A percentile compares a stretch with the other conserved stretches of the same genome.
phyloP scores from a whole-genome alignment of 148 eudicot species.

The Spergularia marina region DNA sequence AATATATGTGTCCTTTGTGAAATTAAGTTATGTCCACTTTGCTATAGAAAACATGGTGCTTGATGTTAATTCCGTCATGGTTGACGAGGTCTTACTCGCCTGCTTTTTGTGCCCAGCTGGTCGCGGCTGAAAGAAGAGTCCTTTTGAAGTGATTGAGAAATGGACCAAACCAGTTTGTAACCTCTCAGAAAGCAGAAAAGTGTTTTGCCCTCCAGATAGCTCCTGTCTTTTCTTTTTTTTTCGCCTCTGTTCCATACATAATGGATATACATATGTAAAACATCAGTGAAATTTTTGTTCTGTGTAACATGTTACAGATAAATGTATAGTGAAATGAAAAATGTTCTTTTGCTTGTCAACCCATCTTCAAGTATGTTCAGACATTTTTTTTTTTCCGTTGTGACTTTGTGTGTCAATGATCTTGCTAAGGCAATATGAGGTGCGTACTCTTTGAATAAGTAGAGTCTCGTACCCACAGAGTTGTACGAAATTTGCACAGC shows the following conservation, averaged over 20 bases:
- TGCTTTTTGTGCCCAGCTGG: neutral
- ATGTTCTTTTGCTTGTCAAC: too few relatives aligned
- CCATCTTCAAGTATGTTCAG: too few relatives aligned
- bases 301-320: constrained; percentile 6
- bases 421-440: too few relatives aligned
- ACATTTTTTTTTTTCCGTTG: too few relatives aligned
- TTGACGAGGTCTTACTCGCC: neutral
- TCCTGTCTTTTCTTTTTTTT: neutral
- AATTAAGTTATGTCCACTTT: neutral
- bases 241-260: neutral
- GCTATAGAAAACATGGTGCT: neutral
- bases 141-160: neutral
- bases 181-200: neutral
- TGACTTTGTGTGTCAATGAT: too few relatives aligned
- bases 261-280: neutral
- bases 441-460: too few relatives aligned
- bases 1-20: neutral
- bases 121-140: neutral
- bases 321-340: constrained; percentile 1
- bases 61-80: neutral
- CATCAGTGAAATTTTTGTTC: neutral
- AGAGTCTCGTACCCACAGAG: too few relatives aligned
- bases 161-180: neutral
- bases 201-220: neutral
- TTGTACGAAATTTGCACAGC: too few relatives aligned